phyloP scores from a whole-genome alignment of 208 protist genomes.

The Acanthamoeba sp. region DNA sequence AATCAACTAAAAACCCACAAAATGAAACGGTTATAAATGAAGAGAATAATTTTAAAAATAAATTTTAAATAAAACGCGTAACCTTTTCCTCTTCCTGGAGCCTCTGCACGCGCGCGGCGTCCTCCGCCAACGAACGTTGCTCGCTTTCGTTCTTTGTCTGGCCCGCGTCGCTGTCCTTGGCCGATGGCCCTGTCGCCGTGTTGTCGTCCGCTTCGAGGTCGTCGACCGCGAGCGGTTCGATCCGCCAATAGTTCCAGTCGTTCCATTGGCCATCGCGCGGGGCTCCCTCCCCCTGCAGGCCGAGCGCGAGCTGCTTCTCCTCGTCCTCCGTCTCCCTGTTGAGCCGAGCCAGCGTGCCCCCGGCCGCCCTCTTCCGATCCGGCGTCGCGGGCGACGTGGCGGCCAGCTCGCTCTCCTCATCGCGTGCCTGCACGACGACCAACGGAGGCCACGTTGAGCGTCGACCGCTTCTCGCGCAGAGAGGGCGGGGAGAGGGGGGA shows the following conservation, averaged over 20 bases:
- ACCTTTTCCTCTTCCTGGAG: not conserved
- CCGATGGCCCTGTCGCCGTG: not conserved
- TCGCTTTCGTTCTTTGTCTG: not conserved
- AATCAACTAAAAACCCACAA: too few species aligned
- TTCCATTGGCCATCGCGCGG: not conserved
- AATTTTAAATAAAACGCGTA: too few species aligned
- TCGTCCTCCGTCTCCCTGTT: not conserved
- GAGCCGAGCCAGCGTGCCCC: not conserved
- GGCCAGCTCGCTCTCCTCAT: too few species aligned
- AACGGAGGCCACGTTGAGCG: too few species aligned
- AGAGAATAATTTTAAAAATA: too few species aligned
- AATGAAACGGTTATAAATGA: too few species aligned
- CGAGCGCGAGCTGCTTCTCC: not conserved
- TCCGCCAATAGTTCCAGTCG: not conserved
- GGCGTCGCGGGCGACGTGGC: not conserved
- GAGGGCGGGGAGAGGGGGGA: too few species aligned
- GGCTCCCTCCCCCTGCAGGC: not conserved
- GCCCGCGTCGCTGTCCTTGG: not conserved
- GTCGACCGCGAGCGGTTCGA: not conserved
- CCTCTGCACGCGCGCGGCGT: not conserved
- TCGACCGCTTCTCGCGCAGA: too few species aligned
- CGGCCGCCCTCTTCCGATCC: not conserved
- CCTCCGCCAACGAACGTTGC: not conserved
- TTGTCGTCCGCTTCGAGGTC: not conserved
- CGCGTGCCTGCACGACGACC: not conserved